These are phyloP conservation scores for Kalmusia sp. DNA, from an alignment of 2,329 filamentous ascomycete species.

Conservation along the genomic window DNA sequence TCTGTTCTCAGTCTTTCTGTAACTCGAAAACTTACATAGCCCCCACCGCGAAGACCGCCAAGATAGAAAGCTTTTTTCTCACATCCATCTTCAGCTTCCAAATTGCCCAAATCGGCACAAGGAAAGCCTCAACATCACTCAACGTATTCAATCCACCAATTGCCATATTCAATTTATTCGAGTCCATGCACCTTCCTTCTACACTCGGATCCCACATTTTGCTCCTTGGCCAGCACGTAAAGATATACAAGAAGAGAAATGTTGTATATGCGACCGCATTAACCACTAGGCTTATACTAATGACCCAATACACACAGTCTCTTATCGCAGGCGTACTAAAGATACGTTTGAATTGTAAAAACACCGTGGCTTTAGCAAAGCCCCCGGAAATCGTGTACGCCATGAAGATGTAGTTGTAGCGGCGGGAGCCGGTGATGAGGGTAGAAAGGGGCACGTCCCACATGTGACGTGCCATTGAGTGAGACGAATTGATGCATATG, in stretches of 20 bases:
- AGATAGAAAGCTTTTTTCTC: conserved; percentile 16
- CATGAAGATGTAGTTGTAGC: conserved; percentile 6
- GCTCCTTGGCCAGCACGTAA: conserved; percentile 18
- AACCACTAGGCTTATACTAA: conserved; percentile 7
- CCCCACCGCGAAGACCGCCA: conserved; percentile 22
- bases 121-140: conserved; percentile 22
- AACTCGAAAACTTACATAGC: conserved; percentile 7
- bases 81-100: conserved; percentile 17
- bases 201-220: conserved; percentile 13
- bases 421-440: not conserved
- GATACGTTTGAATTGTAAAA: conserved; percentile 18
- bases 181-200: conserved; percentile 15
- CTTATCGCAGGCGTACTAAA: conserved; percentile 11
- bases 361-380: conserved; percentile 12
- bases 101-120: conserved; percentile 19
- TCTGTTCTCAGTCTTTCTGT: not conserved
- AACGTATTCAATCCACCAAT: conserved; percentile 16
- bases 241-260: conserved; percentile 19
- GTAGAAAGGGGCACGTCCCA: conserved; percentile 7
- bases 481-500: not conserved
- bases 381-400: conserved; percentile 7
- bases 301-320: conserved; percentile 17
- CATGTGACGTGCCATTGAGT: conserved; percentile 9
- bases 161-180: conserved; percentile 11
- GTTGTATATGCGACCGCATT: conserved; percentile 16